Percentiles rank a stretch among this genome's conserved stretches.
Evolutionary conservation across 2,329 filamentous ascomycete species (phyloP).

Genomic region (Davidsoniella australis): DNA sequence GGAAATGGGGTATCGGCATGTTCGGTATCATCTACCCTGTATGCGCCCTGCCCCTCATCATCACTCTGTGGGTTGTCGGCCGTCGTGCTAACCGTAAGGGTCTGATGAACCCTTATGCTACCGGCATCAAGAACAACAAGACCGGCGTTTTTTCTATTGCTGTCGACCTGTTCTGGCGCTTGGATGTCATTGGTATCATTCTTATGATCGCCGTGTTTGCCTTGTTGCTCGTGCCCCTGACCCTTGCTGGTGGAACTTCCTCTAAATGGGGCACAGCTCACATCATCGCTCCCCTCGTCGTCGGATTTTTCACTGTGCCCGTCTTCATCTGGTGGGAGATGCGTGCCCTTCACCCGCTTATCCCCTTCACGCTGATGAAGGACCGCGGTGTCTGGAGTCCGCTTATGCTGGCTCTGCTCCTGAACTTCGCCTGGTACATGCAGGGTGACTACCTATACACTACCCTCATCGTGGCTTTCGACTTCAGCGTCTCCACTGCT

Average conservation of each 20-base stretch:
- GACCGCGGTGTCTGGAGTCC: constrained; percentile 49
- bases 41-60: constrained; percentile 37
- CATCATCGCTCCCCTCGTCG: constrained; percentile 27
- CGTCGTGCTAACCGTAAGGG: constrained; percentile 35
- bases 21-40: constrained; percentile 46
- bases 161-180: constrained; percentile 27
- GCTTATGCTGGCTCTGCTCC: constrained; percentile 37
- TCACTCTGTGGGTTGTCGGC: constrained; percentile 31
- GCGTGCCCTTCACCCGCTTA: constrained; percentile 32
- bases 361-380: constrained; percentile 43
- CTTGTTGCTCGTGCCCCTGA: constrained; percentile 28
- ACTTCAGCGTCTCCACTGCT: constrained; percentile 37
- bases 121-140: constrained; percentile 20
- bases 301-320: constrained; percentile 31
- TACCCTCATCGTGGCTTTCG: constrained; percentile 42
- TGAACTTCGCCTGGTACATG: constrained; percentile 44
- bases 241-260: constrained; percentile 27
- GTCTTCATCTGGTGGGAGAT: constrained; percentile 33
- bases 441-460: constrained; percentile 50
- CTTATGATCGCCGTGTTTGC: constrained; percentile 29
- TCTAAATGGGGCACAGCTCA: constrained; percentile 23
- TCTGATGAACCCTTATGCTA: constrained; percentile 22
- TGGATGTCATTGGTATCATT: constrained; percentile 29
- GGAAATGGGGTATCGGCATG: constrained; percentile 50
- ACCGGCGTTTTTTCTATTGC: constrained; percentile 12